Conservation (phyloP, 805 yeast genomes). For the Hanseniaspora nectarophila region DNA sequence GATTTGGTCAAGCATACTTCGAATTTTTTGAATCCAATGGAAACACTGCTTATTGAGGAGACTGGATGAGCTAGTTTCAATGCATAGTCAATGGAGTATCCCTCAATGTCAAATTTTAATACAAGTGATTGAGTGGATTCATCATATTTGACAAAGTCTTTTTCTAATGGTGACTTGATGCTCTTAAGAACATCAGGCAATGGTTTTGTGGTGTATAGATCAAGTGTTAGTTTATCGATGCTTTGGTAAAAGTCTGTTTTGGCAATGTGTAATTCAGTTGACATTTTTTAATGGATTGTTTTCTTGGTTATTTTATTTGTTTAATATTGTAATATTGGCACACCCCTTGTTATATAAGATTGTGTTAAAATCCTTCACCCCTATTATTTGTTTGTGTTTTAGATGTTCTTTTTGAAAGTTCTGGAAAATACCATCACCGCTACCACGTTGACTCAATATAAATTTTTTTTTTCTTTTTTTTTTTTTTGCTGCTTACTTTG, state of each 20-base stretch:
- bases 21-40: slow-evolving; percentile 51
- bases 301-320: not conserved
- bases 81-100: slow-evolving; percentile 32
- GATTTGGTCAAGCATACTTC: slow-evolving; percentile 53
- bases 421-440: not conserved
- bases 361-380: too few relatives aligned
- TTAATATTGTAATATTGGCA: too few relatives aligned
- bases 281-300: not conserved
- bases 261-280: slow-evolving; percentile 20
- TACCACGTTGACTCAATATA: not conserved
- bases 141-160: slow-evolving; percentile 24
- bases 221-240: slow-evolving; percentile 42
- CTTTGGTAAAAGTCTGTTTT: slow-evolving; percentile 70
- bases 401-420: not conserved
- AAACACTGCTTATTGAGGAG: slow-evolving; percentile 25
- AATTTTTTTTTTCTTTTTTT: not conserved
- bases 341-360: too few relatives aligned
- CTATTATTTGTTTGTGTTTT: too few relatives aligned
- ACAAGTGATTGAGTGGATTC: slow-evolving; percentile 33
- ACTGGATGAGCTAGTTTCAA: slow-evolving; percentile 11
- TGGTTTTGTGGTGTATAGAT: slow-evolving; percentile 59
- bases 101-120: slow-evolving; percentile 23
- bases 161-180: not conserved
- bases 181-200: slow-evolving; percentile 19
- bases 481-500: too few relatives aligned